A percentile compares a stretch with the other conserved stretches of the same genome.
Evolutionary conservation across 2,329 filamentous ascomycete species (phyloP).

Genomic region (Aspergillus fumigatus): DNA sequence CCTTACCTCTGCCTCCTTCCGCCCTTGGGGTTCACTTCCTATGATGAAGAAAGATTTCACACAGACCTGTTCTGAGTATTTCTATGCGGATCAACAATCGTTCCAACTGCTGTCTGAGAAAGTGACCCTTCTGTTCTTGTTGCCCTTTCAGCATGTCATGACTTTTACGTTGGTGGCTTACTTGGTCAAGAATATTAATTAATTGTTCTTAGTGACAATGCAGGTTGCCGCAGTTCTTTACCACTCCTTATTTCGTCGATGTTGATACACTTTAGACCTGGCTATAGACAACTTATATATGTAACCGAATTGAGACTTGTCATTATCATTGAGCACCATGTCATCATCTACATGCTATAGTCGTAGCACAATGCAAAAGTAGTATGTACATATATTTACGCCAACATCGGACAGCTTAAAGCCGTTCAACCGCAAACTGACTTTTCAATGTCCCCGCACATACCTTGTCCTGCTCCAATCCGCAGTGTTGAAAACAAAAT

Average conservation of each 20-base stretch:
- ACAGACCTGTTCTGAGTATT: constrained; percentile 62
- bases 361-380: background rate
- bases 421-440: background rate
- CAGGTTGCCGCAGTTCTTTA: background rate
- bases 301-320: background rate
- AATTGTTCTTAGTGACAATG: too few relatives aligned
- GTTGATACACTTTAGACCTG: background rate
- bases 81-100: constrained; percentile 46
- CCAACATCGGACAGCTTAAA: background rate
- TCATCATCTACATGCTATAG: background rate
- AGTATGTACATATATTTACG: background rate
- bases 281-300: background rate
- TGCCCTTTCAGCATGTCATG: background rate
- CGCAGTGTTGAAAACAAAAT: constrained; percentile 20
- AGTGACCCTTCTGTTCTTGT: constrained; percentile 16
- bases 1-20: constrained; percentile 1
- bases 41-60: constrained; percentile 57
- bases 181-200: background rate
- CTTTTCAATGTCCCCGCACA: background rate
- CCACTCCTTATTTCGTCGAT: background rate
- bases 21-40: constrained; percentile 13
- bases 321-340: background rate
- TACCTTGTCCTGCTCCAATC: constrained; percentile 7
- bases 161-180: background rate
- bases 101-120: constrained; percentile 48